Percentiles rank a stretch among this genome's conserved stretches.
Evolutionary conservation across 2,329 filamentous ascomycete genomes (phyloP).

Genomic region (Phaeosphaeriaceae sp.): DNA sequence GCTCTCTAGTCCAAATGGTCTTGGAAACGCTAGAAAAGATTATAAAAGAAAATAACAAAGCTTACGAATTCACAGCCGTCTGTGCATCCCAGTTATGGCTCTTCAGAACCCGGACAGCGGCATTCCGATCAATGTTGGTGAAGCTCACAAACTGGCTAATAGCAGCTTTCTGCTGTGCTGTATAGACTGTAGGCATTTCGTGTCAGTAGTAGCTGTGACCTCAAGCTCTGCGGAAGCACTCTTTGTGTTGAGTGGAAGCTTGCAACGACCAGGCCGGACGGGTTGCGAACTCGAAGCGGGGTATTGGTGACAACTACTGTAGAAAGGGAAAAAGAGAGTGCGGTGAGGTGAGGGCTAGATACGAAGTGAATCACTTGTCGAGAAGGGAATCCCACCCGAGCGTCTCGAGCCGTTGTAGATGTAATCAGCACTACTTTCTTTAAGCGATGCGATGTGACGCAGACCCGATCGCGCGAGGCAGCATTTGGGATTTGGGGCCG

Average conservation of each 20-base stretch:
- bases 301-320: neutral
- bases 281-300: neutral
- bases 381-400: neutral
- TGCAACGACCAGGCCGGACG: constrained; percentile 8
- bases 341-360: neutral
- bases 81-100: constrained; percentile 54
- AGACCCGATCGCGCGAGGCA: constrained; percentile 21
- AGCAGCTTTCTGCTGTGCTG: constrained; percentile 53
- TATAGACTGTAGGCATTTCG: constrained; percentile 57
- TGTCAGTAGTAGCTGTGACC: constrained; percentile 22
- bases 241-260: neutral
- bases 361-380: no score
- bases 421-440: neutral
- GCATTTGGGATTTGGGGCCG: no score
- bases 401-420: neutral
- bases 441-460: constrained; percentile 23
- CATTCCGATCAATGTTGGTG: constrained; percentile 53
- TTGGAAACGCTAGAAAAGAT: no score
- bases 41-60: constrained; percentile 19
- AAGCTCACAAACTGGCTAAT: constrained; percentile 54
- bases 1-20: no score
- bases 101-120: constrained; percentile 54
- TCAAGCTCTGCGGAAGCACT: neutral
- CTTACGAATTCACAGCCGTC: constrained; percentile 56
- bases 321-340: constrained; percentile 5